Base-by-base conservation (phyloP, 192 early-diverging fungal genomes). In the Gamsiella multidivaricata region DNA sequence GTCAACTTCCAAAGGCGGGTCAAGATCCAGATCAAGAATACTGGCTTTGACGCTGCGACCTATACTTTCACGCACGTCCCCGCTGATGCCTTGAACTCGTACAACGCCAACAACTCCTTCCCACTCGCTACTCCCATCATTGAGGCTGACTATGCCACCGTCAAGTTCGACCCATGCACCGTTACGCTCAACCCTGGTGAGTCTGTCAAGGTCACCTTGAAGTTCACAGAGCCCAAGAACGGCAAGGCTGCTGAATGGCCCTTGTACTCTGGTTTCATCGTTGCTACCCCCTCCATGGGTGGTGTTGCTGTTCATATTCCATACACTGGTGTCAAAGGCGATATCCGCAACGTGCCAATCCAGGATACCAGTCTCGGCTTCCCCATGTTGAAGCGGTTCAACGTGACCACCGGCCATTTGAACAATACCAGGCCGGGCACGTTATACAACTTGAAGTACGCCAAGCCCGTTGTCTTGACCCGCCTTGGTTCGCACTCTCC, bases 191-290 rank as follows among this genome's bases (percentile, higher is more conserved):
- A 54, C n/a, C 55, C 55, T 22, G 66, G 66, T 33, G 49, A 69
- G 37, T 59, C 55, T 15, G 55, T 32, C 54, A 57, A 52, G 34
- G 45, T 76, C 47, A 55, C 36, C 10, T 33, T 76, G 17, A 39
- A 28, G 28, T 43, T 81, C 26, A 46, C 47, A 23, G 60, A 58
- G 41, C 70, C 69, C 46, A 39, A 65, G 42, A 33, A 18, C 12
- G 79, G 81, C 9, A 39, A 69, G 22, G 66, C 68, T 2, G 28
- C 17, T 18, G 15, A 46, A 14, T 83, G 54, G 53, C 74, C 70
- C 10, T 45, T 83, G 12, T 87, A 83, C 65, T 81, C 84, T 66
- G 85, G 85, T 6, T 87, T 58, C 22, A 47, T 87, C 23, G 36
- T 67, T 20, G 52, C 81, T 26, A 54, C 57, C 18, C 66, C 85